Evolutionary conservation across 148 eudicot species (phyloP), one percentile per base, ranked within the genome.

Genomic region (Diospyros lotus): DNA sequence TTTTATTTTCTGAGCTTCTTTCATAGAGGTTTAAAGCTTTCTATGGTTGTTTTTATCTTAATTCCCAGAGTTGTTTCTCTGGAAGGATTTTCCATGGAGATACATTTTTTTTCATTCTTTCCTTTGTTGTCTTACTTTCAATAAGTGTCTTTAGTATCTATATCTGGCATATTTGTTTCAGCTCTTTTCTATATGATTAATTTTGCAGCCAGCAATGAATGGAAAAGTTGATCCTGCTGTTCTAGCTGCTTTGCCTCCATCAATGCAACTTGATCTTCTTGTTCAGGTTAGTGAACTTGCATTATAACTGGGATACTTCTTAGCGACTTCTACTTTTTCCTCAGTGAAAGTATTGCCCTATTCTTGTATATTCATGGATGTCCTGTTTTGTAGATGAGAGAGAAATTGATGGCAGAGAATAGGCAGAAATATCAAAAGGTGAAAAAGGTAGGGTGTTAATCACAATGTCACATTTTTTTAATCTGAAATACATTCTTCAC

Each of bases 231-330:
- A 95, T 84, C 96, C 97, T 58, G 84, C 97, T 72, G 91, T 95
- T 17, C 86, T 95, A 84, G 98, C 98, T 76, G 82, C 97, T 78
- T 86, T 95, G 84, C 98, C 98, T 78, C 98, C 98, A 71, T 95
- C 98, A 18, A 90, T 95, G 97, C 98, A 95, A 84, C 97, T 95
- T 78, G 98, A 95, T 80, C 98, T 95, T 80, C 97, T 95, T 78
- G 97, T 75, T 78, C 98, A 95, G 92, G 98, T 90, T 62, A 72
- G 9, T 58, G 18, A 53, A 15, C 62, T 56, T 15, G 15, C 40
- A 28, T 48, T 58, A 28, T 12, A 73, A 15, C 6, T 66, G 40
- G 58, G 58, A 28, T n/a, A 11, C 9, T 68, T 66, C 44, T 18
- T 11, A 67, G 18, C 55, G 18, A 45, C 50, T 61, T 62, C 5